Base-by-base conservation (phyloP, 345 rosid genomes). In the Brassica nigra region DNA sequence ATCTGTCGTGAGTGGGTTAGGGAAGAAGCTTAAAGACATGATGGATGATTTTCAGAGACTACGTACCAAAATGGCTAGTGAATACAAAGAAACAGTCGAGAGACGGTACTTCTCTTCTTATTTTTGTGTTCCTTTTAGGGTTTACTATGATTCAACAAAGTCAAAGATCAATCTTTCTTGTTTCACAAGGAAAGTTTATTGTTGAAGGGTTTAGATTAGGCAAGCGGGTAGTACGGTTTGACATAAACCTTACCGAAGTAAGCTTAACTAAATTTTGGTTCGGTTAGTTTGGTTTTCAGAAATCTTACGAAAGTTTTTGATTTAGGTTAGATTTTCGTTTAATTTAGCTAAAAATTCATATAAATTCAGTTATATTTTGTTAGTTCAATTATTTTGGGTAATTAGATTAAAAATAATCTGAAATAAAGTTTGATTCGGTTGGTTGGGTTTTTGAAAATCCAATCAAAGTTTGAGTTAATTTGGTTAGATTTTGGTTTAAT, bases 51-150 rank as follows among this genome's bases (percentile, higher is more conserved):
- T 92, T 80, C 91, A 91, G 79, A 70, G 84, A 31, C 79, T 87
- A 36, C 82, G 91, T 71, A 85, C 88, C 44, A 84, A 80, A 83
- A 88, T 92, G 85, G 82, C 85, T 54, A 47, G 85, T 1, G 96
- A 92, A 54, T 89, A 91, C 69, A 83, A 90, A 70, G 97, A 92
- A 84, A 91, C 96, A 10, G 87, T 92, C 11, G 90, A 89, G 82
- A 87, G 97, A 52, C 18, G 84, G 84, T 81, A 81, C 3, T 7
- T 31, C 18, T 34, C 34, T 30, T 33, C 14, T 7, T 3, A 3
- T 16, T 54, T 30, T 39, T 62, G 7, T 52, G 57, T n/a, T 36
- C 76, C 11, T 71, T 71, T 69, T 52, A 52, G 42, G 29, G 12
- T 29, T 42, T 42, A 63, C 44, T 63, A 31, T n/a, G 42, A 31